Percentiles rank a stretch among this genome's conserved stretches.
Evolutionary conservation across 2,329 filamentous ascomycete species (phyloP).

Genomic region (Aureobasidium sp.): DNA sequence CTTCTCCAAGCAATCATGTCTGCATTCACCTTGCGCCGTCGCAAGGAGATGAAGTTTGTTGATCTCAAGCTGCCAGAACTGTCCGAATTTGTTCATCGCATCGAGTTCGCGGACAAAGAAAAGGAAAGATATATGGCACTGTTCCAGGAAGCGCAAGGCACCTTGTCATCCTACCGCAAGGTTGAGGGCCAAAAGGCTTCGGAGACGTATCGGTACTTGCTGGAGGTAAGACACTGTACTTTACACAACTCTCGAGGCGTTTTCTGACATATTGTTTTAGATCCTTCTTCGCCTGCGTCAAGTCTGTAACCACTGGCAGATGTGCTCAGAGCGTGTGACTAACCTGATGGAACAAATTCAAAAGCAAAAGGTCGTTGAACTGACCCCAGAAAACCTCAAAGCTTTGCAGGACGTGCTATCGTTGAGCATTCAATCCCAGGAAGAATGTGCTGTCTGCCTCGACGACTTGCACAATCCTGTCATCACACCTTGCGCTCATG

Average conservation of each 20-base stretch:
- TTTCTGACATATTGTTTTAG: neutral
- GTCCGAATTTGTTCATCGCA: constrained; percentile 66
- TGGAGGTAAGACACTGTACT: constrained; percentile 43
- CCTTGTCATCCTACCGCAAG: constrained; percentile 52
- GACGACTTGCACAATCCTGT: constrained; percentile 63
- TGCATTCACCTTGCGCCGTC: constrained; percentile 70
- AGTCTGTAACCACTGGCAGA: constrained; percentile 80
- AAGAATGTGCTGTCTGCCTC: constrained; percentile 76
- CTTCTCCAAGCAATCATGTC: constrained; percentile 69
- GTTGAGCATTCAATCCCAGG: constrained; percentile 67
- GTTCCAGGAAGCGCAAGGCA: constrained; percentile 65
- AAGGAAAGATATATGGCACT: constrained; percentile 68
- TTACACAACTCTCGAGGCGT: neutral
- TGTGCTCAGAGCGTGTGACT: constrained; percentile 66
- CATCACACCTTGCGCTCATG: constrained; percentile 77
- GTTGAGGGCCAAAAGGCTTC: constrained; percentile 21
- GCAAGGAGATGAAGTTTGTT: constrained; percentile 82
- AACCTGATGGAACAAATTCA: constrained; percentile 64
- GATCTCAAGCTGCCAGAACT: constrained; percentile 70
- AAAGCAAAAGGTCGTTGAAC: constrained; percentile 54
- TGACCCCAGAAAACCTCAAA: constrained; percentile 62
- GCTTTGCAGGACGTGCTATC: constrained; percentile 68
- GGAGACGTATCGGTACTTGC: constrained; percentile 60
- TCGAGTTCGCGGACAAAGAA: constrained; percentile 66
- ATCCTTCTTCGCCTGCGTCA: constrained; percentile 75